Evolutionary conservation across 164 flowering plant species (phyloP), one percentile per base, ranked within the genome.

Genomic region (Warburgia ugandensis): DNA sequence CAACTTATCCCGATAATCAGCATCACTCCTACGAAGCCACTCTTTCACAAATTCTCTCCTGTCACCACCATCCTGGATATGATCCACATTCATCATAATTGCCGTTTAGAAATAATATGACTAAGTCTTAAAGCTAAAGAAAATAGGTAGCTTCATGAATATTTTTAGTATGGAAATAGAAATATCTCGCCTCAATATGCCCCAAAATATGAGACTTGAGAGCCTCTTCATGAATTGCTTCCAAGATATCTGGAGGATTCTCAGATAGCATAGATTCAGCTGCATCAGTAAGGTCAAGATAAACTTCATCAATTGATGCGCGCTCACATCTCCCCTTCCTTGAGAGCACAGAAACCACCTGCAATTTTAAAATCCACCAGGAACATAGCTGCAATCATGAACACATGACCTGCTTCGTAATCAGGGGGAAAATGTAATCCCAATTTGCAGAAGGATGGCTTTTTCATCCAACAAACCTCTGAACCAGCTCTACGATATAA

Each of bases 231-330:
- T 72, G 73, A 19, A 88, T 61, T 54, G 23, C 55, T 48, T 83
- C 87, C 68, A 81, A 45, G 45, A 52, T 75, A 60, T 77, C 91
- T 28, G 87, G 94, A 55, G 89, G 89, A 50, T 37, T 67, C 63
- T 86, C 83, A 14, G 68, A 72, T 42, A 92, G 66, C 96, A 88
- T 80, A 33, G 67, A 49, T 67, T 80, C 82, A 3, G 89, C 91
- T 38, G 94, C 94, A 63, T 87, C 94, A 56, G 94, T 88, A 29
- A 92, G 84, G 60, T 92, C 99, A 46, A 87, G 85, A 67, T 92
- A 85, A 7, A 92, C 98, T 69, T 92, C 96, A 76, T 88, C 99
- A 59, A 88, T 88, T 42, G 96, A 92, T 50, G 98, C 98, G 64
- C 95, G 77, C 62, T 92, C 99, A 67, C 98, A 92, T 5, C 85